Evolutionary conservation across 1,139 yeast species (phyloP).

Genomic region (Diutina catenulata): DNA sequence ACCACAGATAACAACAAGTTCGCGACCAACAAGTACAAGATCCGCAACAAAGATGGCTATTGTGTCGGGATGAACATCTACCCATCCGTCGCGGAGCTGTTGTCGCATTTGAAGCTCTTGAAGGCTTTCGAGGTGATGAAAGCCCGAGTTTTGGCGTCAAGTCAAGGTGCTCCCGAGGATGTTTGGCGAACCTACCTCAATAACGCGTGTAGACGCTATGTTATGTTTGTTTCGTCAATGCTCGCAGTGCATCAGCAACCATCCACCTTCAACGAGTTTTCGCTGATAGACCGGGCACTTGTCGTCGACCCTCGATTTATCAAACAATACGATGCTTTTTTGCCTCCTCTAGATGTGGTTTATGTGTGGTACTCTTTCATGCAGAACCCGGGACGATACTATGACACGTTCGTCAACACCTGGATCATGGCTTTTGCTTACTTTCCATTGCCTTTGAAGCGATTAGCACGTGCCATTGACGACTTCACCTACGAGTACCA

Average conservation of each 20-base stretch:
- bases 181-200: slow-evolving; percentile 1
- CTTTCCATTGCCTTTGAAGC: slow-evolving; percentile 1
- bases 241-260: slow-evolving; percentile 5
- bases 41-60: slow-evolving; percentile 3
- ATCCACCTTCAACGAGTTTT: slow-evolving; percentile 1
- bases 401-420: slow-evolving; percentile 4
- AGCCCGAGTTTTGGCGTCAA: neutral
- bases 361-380: slow-evolving; percentile 5
- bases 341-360: slow-evolving; percentile 3
- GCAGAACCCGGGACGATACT: slow-evolving; percentile 3
- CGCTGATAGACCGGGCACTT: slow-evolving; percentile 1
- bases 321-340: slow-evolving; percentile 4
- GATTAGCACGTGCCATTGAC: neutral
- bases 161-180: neutral
- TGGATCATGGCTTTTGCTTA: slow-evolving; percentile 5
- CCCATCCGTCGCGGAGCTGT: neutral
- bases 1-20: slow-evolving; percentile 1
- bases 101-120: slow-evolving; percentile 1
- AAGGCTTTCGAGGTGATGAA: slow-evolving; percentile 4
- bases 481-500: neutral
- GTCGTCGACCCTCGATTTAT: slow-evolving; percentile 4
- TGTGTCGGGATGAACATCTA: slow-evolving; percentile 5
- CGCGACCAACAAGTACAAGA: slow-evolving; percentile 5
- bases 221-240: slow-evolving; percentile 1
- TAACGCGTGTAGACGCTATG: slow-evolving; percentile 1